Evolutionary conservation across 2,329 filamentous ascomycete genomes (phyloP).

Genomic region (Orbilia quercus): DNA sequence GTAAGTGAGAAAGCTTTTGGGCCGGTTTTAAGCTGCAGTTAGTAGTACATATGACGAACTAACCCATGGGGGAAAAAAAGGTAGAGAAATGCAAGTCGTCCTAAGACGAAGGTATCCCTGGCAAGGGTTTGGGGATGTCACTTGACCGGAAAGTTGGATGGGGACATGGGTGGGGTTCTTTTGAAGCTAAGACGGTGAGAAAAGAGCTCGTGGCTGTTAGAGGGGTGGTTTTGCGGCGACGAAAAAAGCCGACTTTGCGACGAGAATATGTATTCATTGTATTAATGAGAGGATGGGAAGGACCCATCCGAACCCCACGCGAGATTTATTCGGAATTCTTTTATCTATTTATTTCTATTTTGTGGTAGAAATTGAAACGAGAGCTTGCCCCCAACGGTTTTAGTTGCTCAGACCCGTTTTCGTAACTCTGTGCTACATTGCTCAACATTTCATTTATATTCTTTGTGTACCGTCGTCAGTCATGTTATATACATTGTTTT

Average conservation of each 20-base stretch:
- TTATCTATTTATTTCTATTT: slow-evolving; percentile 6
- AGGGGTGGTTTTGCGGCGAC: slow-evolving; percentile 38
- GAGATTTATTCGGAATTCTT: slow-evolving; percentile 10
- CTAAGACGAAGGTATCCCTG: no score
- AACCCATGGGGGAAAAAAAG: not conserved
- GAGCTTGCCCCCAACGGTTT: slow-evolving; percentile 22
- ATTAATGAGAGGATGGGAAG: no score
- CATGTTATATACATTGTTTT: slow-evolving; percentile 12
- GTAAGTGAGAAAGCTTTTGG: slow-evolving; percentile 21
- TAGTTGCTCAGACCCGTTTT: slow-evolving; percentile 42
- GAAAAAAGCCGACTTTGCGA: no score
- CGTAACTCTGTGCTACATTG: slow-evolving; percentile 46
- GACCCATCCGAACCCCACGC: slow-evolving; percentile 39
- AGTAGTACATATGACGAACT: slow-evolving; percentile 27
- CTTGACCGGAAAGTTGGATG: slow-evolving; percentile 51
- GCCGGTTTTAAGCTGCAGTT: slow-evolving; percentile 49
- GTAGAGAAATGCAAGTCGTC: slow-evolving; percentile 8
- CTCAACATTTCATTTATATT: slow-evolving; percentile 8
- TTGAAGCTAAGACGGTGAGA: slow-evolving; percentile 14
- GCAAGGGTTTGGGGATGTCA: slow-evolving; percentile 50
- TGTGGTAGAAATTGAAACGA: slow-evolving; percentile 20
- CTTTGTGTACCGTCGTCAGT: slow-evolving; percentile 42
- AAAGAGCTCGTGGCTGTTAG: slow-evolving; percentile 31
- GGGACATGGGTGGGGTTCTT: slow-evolving; percentile 45
- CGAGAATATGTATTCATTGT: no score